phyloP scores from a whole-genome alignment of 768 basidiomycete species.

The Trametes gibbosa region DNA sequence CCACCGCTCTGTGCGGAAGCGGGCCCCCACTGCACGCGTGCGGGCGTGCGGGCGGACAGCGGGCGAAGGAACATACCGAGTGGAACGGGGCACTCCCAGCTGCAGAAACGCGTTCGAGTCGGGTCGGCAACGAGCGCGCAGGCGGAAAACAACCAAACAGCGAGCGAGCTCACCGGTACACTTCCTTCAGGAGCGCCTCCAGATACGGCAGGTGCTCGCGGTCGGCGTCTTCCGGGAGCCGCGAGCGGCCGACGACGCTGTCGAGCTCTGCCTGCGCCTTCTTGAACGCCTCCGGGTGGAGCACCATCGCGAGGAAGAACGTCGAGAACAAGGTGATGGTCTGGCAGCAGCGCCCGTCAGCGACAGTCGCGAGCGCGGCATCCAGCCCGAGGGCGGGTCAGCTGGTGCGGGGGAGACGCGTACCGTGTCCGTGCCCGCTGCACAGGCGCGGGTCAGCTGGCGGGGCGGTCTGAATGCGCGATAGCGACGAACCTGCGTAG shows the following conservation, averaged over 20 bases:
- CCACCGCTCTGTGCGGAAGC: not conserved
- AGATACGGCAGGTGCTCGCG: constrained; percentile 40
- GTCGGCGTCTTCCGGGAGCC: constrained; percentile 41
- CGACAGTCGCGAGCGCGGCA: no score
- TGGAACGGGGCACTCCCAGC: constrained; percentile 21
- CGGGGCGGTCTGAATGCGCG: not conserved
- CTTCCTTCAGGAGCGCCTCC: constrained; percentile 38
- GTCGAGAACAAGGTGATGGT: constrained; percentile 38
- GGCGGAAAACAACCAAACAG: no score
- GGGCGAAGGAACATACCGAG: constrained; percentile 7
- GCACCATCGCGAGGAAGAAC: constrained; percentile 40
- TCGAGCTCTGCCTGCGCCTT: constrained; percentile 47
- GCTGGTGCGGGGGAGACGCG: not conserved
- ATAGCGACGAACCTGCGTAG: constrained; percentile 21
- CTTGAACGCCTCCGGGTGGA: constrained; percentile 37
- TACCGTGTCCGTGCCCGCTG: constrained; percentile 28
- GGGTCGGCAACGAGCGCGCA: not conserved
- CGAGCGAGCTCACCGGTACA: constrained; percentile 22
- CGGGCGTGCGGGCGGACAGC: no score
- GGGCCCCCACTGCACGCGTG: not conserved
- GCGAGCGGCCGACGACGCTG: constrained; percentile 37
- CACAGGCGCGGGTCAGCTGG: not conserved
- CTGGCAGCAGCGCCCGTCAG: no score
- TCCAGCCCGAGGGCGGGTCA: not conserved
- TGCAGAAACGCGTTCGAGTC: not conserved